Base-by-base conservation (phyloP, 208 protist species). In the Lotmaria passim region DNA sequence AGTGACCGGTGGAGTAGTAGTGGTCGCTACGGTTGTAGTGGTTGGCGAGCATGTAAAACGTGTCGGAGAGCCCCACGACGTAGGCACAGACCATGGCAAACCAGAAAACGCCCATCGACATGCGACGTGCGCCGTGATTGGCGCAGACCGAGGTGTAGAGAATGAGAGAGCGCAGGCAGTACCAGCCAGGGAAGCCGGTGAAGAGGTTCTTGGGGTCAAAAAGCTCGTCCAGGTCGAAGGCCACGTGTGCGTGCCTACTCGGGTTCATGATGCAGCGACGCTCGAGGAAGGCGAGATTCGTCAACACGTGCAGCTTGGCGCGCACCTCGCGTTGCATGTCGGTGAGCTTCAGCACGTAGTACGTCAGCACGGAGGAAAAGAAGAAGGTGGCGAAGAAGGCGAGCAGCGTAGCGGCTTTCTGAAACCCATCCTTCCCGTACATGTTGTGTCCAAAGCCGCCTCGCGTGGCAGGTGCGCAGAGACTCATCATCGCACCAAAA, bases 311-410 rank as follows among this genome's bases (percentile, higher is more conserved):
- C 62, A 95, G 78, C 77, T 93, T 88, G 11, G 81, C 83, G 10
- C 53, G 53, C 23, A 95, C 61, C 63, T 95, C 81, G 5, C 90
- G 79, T 64, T 93, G 86, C 85, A 93, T 93, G 75, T 95, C 90
- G 7, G 74, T 87, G n/a, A 92, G 69, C 60, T 91, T 93, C 33
- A 93, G 39, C 24, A 90, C 64, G 44, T 83, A 83, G 57, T 81
- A 95, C 19, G 71, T 76, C 3, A 89, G 58, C 11, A 78, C 75
- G 12, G 72, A 23, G 24, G 74, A 63, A 48, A 95, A 91, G 28
- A 91, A 79, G 23, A 87, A 77, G 7, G 67, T 83, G 7, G 90
- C 75, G 43, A 88, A 72, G 44, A 86, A 86, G 31, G 81, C 31
- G 24, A 90, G 71, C 38, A 91, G 31, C 21, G 65, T 34, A 21